Conservation (phyloP, 1,139 yeast species). For the Debaryomyces sp. region DNA sequence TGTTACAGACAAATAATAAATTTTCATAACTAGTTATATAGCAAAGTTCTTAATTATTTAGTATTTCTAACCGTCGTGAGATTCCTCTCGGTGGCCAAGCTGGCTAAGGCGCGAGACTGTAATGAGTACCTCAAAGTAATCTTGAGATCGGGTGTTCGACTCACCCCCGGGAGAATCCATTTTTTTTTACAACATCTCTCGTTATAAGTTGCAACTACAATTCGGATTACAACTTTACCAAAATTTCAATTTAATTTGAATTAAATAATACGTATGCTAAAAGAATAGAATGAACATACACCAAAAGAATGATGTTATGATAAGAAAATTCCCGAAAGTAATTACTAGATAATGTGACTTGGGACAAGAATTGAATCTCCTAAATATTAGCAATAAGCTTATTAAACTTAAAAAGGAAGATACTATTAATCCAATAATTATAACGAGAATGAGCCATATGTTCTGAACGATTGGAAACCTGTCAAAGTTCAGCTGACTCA, state of each 20-base stretch:
- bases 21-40: too few species aligned
- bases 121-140: conserved; percentile 54
- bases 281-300: conserved; percentile 2
- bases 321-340: background rate
- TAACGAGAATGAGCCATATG: conserved; percentile 35
- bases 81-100: conserved; percentile 73
- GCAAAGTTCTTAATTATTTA: background rate
- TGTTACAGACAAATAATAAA: too few species aligned
- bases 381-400: conserved; percentile 33
- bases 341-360: conserved; percentile 19
- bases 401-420: conserved; percentile 37
- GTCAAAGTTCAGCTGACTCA: conserved; percentile 23
- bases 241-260: background rate
- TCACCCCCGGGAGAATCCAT: conserved; percentile 78
- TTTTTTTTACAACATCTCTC: conserved; percentile 6
- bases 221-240: background rate
- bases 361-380: conserved; percentile 31
- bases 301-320: conserved; percentile 4
- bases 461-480: conserved; percentile 33
- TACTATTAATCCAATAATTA: conserved; percentile 36
- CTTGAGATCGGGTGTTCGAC: conserved; percentile 87
- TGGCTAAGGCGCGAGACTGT: conserved; percentile 85
- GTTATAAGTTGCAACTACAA: background rate
- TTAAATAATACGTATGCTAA: background rate
- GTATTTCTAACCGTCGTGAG: background rate